Evolutionary conservation across 495 filamentous ascomycete species (phyloP).

Genomic region (Tetracladium setigerum): DNA sequence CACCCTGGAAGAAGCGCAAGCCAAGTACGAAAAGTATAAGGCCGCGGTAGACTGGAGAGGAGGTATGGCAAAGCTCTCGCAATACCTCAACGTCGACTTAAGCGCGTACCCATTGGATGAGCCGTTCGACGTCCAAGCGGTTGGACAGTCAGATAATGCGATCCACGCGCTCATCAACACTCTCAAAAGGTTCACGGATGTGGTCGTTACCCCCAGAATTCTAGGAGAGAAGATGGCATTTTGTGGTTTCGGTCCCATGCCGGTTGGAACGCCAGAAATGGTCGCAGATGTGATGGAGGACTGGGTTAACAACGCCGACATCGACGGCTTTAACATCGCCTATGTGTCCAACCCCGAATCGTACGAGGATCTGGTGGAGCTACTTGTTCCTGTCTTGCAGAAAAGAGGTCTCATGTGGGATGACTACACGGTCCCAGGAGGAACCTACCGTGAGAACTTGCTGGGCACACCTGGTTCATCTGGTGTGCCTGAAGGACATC

Average conservation of each 20-base stretch:
- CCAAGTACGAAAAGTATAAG: constrained; percentile 42
- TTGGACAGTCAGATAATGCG: neutral
- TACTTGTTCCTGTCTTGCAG: constrained; percentile 50
- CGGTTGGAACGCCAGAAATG: constrained; percentile 46
- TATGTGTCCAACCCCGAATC: constrained; percentile 36
- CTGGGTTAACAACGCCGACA: constrained; percentile 20
- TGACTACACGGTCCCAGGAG: constrained; percentile 36
- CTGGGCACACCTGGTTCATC: constrained; percentile 21
- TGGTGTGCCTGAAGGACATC: neutral
- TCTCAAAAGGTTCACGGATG: neutral
- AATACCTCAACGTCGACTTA: constrained; percentile 58
- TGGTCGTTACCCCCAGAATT: neutral
- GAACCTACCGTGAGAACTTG: constrained; percentile 43
- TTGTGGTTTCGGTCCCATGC: constrained; percentile 46
- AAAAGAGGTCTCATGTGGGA: constrained; percentile 45
- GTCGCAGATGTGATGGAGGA: constrained; percentile 53
- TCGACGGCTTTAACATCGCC: constrained; percentile 28
- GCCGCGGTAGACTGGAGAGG: constrained; percentile 46
- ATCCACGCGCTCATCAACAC: neutral
- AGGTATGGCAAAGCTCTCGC: constrained; percentile 48
- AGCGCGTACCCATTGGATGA: constrained; percentile 46
- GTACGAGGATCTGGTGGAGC: constrained; percentile 53
- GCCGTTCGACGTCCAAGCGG: constrained; percentile 5
- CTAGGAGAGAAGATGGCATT: constrained; percentile 17
- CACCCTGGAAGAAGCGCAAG: constrained; percentile 48